Conservation (phyloP, 1,139 yeast species). For the Yamadazyma dushanensis region DNA sequence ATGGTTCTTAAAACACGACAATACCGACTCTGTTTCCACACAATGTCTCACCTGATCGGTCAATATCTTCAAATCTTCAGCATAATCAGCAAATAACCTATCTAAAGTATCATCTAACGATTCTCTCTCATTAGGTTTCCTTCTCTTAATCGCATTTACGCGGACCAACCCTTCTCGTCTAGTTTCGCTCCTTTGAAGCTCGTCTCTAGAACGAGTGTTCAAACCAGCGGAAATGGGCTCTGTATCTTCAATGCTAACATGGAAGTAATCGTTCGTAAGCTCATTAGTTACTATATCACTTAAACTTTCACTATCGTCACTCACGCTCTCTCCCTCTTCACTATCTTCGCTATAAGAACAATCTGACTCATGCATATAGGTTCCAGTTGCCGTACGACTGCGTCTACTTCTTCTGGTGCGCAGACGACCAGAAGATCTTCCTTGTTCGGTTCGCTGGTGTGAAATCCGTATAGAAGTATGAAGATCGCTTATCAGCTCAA, state of each 20-base stretch:
- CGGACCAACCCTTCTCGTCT: conserved; percentile 9
- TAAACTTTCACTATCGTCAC: not conserved
- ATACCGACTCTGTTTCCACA: conserved; percentile 3
- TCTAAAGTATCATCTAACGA: conserved; percentile 2
- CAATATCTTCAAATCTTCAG: not conserved
- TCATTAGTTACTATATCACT: not conserved
- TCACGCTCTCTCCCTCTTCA: not conserved
- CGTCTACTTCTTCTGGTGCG: too few species aligned
- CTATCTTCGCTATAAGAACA: not conserved
- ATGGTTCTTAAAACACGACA: conserved; percentile 6
- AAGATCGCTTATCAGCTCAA: conserved; percentile 1
- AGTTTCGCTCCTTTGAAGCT: conserved; percentile 10
- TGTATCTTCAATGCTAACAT: not conserved
- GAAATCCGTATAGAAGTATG: too few species aligned
- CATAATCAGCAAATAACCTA: conserved; percentile 4
- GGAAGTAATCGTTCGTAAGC: not conserved
- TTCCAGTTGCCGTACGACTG: not conserved
- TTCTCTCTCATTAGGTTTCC: not conserved
- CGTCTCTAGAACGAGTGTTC: conserved; percentile 6
- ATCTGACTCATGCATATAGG: not conserved
- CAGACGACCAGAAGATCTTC: too few species aligned
- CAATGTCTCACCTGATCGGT: not conserved
- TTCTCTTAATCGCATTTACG: conserved; percentile 10
- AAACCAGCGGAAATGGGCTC: not conserved
- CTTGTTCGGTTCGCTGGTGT: too few species aligned